Percentiles rank a stretch among this genome's conserved stretches.
phyloP scores from a whole-genome alignment of 139 green algal genomes.

The Dunaliella primolecta region DNA sequence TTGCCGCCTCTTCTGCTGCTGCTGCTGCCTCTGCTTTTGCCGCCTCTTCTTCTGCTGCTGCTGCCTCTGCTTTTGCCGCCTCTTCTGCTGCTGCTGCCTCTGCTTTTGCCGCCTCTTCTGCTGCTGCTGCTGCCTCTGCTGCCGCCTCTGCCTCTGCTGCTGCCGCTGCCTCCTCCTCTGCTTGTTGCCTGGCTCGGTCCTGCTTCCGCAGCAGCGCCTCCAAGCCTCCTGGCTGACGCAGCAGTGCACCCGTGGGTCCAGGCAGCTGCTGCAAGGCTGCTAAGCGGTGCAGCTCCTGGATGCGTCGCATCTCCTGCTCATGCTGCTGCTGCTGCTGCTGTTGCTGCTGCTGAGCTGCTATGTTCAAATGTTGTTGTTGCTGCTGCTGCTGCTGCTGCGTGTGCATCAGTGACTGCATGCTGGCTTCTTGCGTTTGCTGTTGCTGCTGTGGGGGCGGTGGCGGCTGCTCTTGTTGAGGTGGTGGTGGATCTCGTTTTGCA shows the following conservation, averaged over 20 bases:
- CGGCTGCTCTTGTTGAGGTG: neutral
- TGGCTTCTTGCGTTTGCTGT: too few species aligned
- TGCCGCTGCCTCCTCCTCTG: neutral
- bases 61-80: neutral
- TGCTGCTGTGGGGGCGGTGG: neutral
- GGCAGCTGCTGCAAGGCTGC: neutral
- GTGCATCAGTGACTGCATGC: too few species aligned
- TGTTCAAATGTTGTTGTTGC: neutral
- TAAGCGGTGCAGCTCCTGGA: too few species aligned
- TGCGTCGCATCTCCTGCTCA: neutral
- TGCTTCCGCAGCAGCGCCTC: neutral
- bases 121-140: neutral
- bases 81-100: neutral
- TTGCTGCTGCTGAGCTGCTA: neutral
- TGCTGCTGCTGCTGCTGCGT: neutral
- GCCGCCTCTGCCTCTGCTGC: neutral
- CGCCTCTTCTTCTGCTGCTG: neutral
- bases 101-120: neutral
- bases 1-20: neutral
- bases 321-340: neutral
- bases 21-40: neutral
- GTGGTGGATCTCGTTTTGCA: neutral
- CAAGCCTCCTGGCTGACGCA: neutral
- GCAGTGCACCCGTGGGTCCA: neutral
- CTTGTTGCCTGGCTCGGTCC: neutral